These are phyloP conservation scores for Maudiozyma pseudohumilis DNA, from an alignment of 805 yeast genomes.

Conservation along the genomic window DNA sequence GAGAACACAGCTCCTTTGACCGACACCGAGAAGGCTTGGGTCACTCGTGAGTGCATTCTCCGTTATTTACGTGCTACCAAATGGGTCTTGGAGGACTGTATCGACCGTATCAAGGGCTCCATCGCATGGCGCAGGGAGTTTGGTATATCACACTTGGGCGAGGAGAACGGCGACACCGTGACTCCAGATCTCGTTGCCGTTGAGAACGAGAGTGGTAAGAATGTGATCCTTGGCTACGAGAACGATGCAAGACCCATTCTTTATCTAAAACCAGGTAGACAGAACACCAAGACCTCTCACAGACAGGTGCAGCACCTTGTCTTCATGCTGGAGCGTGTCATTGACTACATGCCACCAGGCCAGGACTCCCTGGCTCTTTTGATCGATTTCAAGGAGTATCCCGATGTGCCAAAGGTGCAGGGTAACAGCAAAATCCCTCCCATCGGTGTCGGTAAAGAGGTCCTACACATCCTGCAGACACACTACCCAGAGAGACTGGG, in stretches of 20 bases:
- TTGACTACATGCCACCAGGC: constrained; percentile 92
- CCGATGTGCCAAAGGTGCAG: constrained; percentile 43
- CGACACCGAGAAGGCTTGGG: constrained; percentile 74
- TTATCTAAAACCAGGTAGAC: constrained; percentile 88
- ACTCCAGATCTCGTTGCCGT: constrained; percentile 44
- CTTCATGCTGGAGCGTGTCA: constrained; percentile 82
- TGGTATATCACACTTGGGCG: constrained; percentile 48
- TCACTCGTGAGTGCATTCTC: constrained; percentile 81
- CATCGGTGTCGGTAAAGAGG: constrained; percentile 79
- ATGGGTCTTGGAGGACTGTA: constrained; percentile 69
- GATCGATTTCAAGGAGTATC: constrained; percentile 81
- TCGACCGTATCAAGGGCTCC: constrained; percentile 63
- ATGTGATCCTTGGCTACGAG: constrained; percentile 84
- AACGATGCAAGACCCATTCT: constrained; percentile 85
- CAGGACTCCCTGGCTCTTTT: constrained; percentile 88
- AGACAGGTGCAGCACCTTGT: constrained; percentile 96
- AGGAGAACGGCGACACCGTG: constrained; percentile 38
- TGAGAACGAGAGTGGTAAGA: constrained; percentile 89
- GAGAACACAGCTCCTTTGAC: constrained; percentile 26
- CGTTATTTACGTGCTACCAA: constrained; percentile 90
- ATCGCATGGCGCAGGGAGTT: constrained; percentile 91
- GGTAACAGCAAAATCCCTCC: constrained; percentile 74
- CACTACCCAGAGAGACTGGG: constrained; percentile 98
- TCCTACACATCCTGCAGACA: constrained; percentile 83
- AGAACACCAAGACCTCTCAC: constrained; percentile 82